Evolutionary conservation across 306 rosid species (phyloP), one percentile per base, ranked within the genome.

Genomic region (Crataegus laevigata): DNA sequence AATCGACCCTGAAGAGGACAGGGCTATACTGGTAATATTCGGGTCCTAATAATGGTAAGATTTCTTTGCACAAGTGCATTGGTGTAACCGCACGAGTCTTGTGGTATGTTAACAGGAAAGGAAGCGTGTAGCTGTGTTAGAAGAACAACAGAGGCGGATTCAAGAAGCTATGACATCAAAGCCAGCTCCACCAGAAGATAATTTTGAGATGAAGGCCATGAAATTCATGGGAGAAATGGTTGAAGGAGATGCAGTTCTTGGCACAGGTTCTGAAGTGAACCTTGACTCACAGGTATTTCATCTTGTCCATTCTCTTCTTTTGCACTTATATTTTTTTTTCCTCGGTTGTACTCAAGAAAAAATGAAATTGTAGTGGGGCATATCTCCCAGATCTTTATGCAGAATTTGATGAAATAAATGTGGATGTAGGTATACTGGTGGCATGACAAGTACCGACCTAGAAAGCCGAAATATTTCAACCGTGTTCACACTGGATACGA

Each of bases 401-500:
- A 52, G 69, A 63, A 71, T 11, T 28, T 58, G 69, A 73, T 40
- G 10, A 78, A 81, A 63, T 75, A 32, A 64, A 18, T 68, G 64
- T 79, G 76, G 78, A 75, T 70, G 80, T 91, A 94, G 99, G 99
- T 94, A 72, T 92, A 90, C 79, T 94, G 99, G 96, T 92, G 99
- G 97, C 96, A 94, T 72, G 97, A 94, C 82, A 94, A 94, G 76
- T 92, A 94, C 76, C 85, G 97, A 60, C 99, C 99, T 11, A 90
- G 99, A 85, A 94, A 94, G 83, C 99, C 97, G 0, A 94, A 92
- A 82, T 94, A 94, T 78, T 94, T 94, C 89, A 94, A 94, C 78
- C 96, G 99, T 7, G 97, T 94, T 82, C 96, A 94, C 81, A 94
- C 96, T 1, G 99, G 97, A 69, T 94, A 94, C 8, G 99, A 94